These are phyloP conservation scores for Ajuga chamaepitys DNA, from an alignment of 257 asterid genomes.

Conservation along the genomic window DNA sequence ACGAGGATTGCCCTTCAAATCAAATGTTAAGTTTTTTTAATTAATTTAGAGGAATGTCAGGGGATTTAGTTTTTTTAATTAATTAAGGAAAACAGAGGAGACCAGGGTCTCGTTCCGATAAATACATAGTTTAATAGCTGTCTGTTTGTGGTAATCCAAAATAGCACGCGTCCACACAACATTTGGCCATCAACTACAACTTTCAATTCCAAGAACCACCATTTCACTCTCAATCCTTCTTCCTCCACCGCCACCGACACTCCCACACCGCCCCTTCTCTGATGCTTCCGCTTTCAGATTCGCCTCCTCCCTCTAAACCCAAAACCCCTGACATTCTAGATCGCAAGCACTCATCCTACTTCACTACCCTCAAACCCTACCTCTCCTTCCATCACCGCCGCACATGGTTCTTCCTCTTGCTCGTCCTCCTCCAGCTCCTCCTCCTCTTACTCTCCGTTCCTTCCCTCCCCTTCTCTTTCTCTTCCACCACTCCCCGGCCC, in stretches of 20 bases:
- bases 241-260: background rate
- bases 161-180: constrained; percentile 23
- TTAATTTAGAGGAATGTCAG: too few relatives aligned
- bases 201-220: constrained; percentile 3
- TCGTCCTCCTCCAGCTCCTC: constrained; percentile 50
- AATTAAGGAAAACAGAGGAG: too few relatives aligned
- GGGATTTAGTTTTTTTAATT: too few relatives aligned
- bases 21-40: too few relatives aligned
- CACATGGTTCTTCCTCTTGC: constrained; percentile 43
- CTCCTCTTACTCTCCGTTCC: constrained; percentile 33
- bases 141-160: constrained; percentile 21
- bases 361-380: constrained; percentile 33
- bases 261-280: background rate
- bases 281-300: constrained; percentile 36
- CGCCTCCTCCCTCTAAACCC: constrained; percentile 26
- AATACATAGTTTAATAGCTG: constrained; percentile 20
- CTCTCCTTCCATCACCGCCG: constrained; percentile 46
- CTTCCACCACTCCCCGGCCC: constrained; percentile 12
- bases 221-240: background rate
- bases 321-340: constrained; percentile 19
- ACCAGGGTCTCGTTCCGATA: too few relatives aligned
- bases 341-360: constrained; percentile 24
- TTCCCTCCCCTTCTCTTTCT: constrained; percentile 24
- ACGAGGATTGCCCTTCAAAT: too few relatives aligned
- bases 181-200: constrained; percentile 1